Conservation (phyloP, 108 stramenopile genomes). For the Fistulifera pelliculosa region DNA sequence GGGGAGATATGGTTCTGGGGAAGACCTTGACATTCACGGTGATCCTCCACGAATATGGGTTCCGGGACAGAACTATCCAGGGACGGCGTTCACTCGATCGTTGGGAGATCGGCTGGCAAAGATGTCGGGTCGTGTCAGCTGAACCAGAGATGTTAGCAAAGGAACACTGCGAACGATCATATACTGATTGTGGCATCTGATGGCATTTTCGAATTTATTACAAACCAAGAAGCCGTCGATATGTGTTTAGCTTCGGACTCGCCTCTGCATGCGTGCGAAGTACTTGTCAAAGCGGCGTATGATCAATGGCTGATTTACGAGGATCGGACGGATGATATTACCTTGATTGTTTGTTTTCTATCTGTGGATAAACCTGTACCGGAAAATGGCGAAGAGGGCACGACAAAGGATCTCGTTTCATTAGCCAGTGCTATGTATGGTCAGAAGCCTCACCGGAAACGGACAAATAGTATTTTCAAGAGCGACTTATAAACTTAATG, state of each 20-base stretch:
- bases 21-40: constrained; percentile 77
- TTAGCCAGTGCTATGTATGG: constrained; percentile 9
- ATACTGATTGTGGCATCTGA: constrained; percentile 87
- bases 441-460: constrained; percentile 10
- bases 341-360: constrained; percentile 58
- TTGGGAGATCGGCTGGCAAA: constrained; percentile 89
- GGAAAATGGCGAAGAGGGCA: constrained; percentile 11
- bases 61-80: constrained; percentile 79
- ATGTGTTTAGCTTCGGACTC: constrained; percentile 50
- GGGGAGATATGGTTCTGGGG: constrained; percentile 57
- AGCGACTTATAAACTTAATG: background rate
- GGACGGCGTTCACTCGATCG: constrained; percentile 91
- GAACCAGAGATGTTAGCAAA: constrained; percentile 83
- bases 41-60: constrained; percentile 93
- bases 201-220: constrained; percentile 95
- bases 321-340: constrained; percentile 89
- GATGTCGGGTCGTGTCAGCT: constrained; percentile 76
- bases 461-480: background rate
- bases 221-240: constrained; percentile 75
- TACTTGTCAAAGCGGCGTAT: constrained; percentile 72
- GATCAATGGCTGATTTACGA: constrained; percentile 83
- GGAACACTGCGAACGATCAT: constrained; percentile 56
- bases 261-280: constrained; percentile 83
- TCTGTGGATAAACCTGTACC: constrained; percentile 1
- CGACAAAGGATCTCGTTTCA: constrained; percentile 10